Percentiles rank a stretch among this genome's conserved stretches.
These are phyloP conservation scores for Skeletonema marinoi DNA, from an alignment of 108 stramenopile genomes.

Conservation along the genomic window DNA sequence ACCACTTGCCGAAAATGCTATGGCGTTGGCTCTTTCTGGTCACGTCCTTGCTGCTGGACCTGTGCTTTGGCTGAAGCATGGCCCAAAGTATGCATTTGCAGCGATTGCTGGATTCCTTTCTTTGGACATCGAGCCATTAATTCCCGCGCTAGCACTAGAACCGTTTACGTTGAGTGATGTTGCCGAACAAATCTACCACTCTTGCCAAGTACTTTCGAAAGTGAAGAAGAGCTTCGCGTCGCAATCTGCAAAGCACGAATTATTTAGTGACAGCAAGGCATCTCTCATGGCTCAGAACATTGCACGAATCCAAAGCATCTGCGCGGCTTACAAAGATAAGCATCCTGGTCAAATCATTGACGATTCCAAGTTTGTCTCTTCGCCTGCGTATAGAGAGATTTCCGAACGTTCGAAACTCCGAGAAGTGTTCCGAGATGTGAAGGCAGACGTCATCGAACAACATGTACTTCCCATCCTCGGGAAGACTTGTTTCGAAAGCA, in stretches of 20 bases:
- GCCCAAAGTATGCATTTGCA: slow-evolving; percentile 79
- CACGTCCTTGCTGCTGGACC: slow-evolving; percentile 77
- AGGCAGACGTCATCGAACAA: slow-evolving; percentile 42
- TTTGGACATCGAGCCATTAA: slow-evolving; percentile 56
- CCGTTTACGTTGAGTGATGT: slow-evolving; percentile 70
- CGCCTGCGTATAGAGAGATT: slow-evolving; percentile 47
- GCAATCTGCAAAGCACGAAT: slow-evolving; percentile 34
- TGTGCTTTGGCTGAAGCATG: slow-evolving; percentile 80
- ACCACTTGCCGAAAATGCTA: slow-evolving; percentile 56
- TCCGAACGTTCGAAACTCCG: slow-evolving; percentile 47
- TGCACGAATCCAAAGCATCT: slow-evolving; percentile 41
- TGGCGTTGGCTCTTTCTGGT: slow-evolving; percentile 63
- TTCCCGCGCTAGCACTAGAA: slow-evolving; percentile 64
- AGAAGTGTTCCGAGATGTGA: slow-evolving; percentile 49
- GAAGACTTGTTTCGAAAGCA: slow-evolving; percentile 71
- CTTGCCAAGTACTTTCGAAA: slow-evolving; percentile 35
- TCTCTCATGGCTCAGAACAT: slow-evolving; percentile 30
- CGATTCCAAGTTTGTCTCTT: slow-evolving; percentile 46
- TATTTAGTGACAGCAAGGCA: slow-evolving; percentile 40
- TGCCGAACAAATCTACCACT: slow-evolving; percentile 67
- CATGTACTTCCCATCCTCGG: slow-evolving; percentile 61
- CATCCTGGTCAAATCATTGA: slow-evolving; percentile 44
- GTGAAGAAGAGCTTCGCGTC: slow-evolving; percentile 43
- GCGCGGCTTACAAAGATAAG: slow-evolving; percentile 34
- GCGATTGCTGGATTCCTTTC: slow-evolving; percentile 74